phyloP scores from a whole-genome alignment of 2,329 filamentous ascomycete genomes.

The Phoma herbarum region DNA sequence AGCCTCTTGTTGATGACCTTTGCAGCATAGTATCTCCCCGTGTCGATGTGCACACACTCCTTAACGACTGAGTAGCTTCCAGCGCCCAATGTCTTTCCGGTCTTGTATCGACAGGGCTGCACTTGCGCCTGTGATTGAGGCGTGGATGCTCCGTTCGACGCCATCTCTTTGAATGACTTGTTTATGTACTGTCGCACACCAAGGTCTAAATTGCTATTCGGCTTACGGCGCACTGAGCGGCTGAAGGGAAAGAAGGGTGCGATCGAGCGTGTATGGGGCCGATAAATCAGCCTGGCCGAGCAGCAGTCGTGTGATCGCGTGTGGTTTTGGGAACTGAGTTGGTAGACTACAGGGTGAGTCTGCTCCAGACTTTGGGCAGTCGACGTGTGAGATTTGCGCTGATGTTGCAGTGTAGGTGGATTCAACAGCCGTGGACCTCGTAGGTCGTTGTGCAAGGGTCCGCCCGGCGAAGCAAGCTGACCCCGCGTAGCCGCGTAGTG shows the following conservation, averaged over 20 bases:
- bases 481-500: conserved; percentile 2
- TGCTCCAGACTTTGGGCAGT: background rate
- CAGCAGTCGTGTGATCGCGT: background rate
- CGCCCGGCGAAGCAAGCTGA: conserved; percentile 1
- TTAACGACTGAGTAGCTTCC: conserved; percentile 99
- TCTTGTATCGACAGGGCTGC: conserved; percentile 97
- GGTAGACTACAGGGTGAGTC: background rate
- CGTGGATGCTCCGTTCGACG: conserved; percentile 47
- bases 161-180: conserved; percentile 25
- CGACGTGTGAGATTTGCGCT: background rate
- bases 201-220: background rate
- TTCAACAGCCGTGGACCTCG: conserved; percentile 1
- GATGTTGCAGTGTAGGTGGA: conserved; percentile 1
- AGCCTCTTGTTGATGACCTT: conserved; percentile 99
- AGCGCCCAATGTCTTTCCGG: conserved; percentile 94
- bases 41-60: conserved; percentile 98
- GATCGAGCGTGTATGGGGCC: conserved; percentile 15
- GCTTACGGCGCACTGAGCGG: background rate
- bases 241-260: conserved; percentile 5
- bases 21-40: conserved; percentile 95
- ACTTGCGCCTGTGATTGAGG: conserved; percentile 64
- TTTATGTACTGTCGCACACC: background rate
- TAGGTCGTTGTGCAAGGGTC: background rate
- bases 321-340: background rate
- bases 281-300: conserved; percentile 22